A percentile compares a stretch with the other conserved stretches of the same genome.
Evolutionary conservation across 495 filamentous ascomycete genomes (phyloP).

Genomic region (Podospora pseudocomata): DNA sequence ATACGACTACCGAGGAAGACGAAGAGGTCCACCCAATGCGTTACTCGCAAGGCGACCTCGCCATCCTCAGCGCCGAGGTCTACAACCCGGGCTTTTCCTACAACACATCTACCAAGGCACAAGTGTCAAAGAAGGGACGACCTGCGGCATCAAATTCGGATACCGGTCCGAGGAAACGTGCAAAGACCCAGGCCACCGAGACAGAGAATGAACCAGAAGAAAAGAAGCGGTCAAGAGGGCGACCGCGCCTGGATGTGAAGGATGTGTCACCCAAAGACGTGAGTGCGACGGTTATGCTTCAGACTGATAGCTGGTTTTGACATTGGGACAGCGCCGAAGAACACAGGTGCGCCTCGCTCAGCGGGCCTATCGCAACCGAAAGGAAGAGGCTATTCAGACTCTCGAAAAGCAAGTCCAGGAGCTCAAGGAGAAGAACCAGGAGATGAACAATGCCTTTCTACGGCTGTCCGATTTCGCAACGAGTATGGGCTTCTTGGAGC

Average conservation of each 20-base stretch:
- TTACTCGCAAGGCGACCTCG: slow-evolving; percentile 34
- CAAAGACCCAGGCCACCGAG: slow-evolving; percentile 20
- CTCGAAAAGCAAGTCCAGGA: slow-evolving; percentile 63
- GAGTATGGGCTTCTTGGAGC: slow-evolving; percentile 47
- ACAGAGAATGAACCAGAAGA: slow-evolving; percentile 36
- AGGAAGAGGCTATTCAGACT: slow-evolving; percentile 74
- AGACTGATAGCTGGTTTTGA: slow-evolving; percentile 13
- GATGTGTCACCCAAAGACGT: slow-evolving; percentile 60
- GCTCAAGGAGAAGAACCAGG: slow-evolving; percentile 62
- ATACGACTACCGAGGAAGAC: not conserved
- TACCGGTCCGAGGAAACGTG: slow-evolving; percentile 31
- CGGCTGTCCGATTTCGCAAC: slow-evolving; percentile 61
- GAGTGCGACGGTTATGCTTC: slow-evolving; percentile 24
- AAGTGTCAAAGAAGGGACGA: slow-evolving; percentile 21
- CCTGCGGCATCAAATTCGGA: slow-evolving; percentile 12
- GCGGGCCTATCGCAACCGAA: slow-evolving; percentile 77
- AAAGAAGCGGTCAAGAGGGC: slow-evolving; percentile 55
- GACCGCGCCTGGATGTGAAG: slow-evolving; percentile 65
- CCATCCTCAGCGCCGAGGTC: slow-evolving; percentile 49
- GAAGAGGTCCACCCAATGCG: slow-evolving; percentile 28
- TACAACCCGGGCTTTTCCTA: slow-evolving; percentile 34
- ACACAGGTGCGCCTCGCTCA: slow-evolving; percentile 88
- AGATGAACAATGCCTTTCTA: slow-evolving; percentile 70
- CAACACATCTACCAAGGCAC: slow-evolving; percentile 9
- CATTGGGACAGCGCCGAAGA: slow-evolving; percentile 60